phyloP scores from a whole-genome alignment of 106 monocot genomes.

The Apostasia shenzhenica region DNA sequence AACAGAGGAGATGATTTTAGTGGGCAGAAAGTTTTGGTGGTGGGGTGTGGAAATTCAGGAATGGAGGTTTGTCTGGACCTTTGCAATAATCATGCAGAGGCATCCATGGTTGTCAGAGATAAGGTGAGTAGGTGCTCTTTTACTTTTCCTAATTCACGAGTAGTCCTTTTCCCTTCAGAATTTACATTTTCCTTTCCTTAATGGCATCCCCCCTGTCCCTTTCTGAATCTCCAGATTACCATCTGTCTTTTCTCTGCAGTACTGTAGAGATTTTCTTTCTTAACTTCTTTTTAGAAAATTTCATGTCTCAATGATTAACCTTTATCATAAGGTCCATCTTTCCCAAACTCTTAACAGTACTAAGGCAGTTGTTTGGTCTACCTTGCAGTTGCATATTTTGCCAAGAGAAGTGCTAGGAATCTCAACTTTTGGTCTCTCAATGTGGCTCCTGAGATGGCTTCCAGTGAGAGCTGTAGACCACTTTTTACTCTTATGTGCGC shows the following conservation, averaged over 20 bases:
- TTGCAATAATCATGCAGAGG: conserved; percentile 45
- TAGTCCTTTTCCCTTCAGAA: neutral
- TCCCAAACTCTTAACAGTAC: neutral
- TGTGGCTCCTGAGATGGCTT: conserved; percentile 61
- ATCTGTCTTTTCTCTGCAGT: neutral
- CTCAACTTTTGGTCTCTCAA: conserved; percentile 69
- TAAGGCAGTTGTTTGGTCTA: neutral
- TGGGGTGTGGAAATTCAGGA: conserved; percentile 79
- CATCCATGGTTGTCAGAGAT: conserved; percentile 63
- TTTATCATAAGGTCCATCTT: neutral
- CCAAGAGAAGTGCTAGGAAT: conserved; percentile 63
- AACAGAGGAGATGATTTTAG: conserved; percentile 47
- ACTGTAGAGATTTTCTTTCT: neutral
- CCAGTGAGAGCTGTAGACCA: conserved; percentile 40
- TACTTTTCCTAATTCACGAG: neutral
- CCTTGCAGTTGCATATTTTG: conserved; percentile 47
- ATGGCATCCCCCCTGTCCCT: neutral
- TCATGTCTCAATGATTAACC: neutral
- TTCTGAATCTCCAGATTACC: neutral
- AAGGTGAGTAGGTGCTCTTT: conserved; percentile 29
- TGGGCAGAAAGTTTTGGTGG: conserved; percentile 67
- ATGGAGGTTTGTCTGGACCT: conserved; percentile 84
- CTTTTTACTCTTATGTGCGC: conserved; percentile 43
- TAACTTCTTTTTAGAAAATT: neutral
- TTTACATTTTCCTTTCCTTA: neutral